Conservation (phyloP, 306 rosid genomes). For the Quercus ilex region DNA sequence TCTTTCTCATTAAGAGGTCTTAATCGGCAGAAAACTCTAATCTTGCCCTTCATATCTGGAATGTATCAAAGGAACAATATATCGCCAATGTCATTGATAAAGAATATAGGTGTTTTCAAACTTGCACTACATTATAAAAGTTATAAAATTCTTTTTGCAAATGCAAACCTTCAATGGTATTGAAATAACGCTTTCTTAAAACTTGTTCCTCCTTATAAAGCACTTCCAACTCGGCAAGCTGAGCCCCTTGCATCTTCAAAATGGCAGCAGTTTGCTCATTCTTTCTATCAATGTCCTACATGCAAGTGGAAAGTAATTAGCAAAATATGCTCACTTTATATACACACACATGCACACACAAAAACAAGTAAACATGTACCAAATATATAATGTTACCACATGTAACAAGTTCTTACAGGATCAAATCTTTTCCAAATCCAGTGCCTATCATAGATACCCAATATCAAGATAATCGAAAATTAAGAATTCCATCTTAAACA, state of each 20-base stretch:
- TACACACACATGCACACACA: too few relatives aligned
- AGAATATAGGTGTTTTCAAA: not conserved
- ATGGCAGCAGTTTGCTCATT: slow-evolving; percentile 87
- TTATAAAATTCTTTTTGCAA: not conserved
- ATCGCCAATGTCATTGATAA: not conserved
- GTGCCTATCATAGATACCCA: too few relatives aligned
- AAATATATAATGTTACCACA: too few relatives aligned
- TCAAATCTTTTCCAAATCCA: too few relatives aligned
- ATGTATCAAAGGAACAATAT: slow-evolving; percentile 11
- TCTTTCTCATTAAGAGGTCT: slow-evolving; percentile 84
- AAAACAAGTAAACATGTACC: too few relatives aligned
- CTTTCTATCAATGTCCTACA: slow-evolving; percentile 95
- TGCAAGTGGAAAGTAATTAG: slow-evolving; percentile 8
- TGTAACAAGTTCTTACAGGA: too few relatives aligned
- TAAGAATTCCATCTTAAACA: too few relatives aligned
- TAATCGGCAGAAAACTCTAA: slow-evolving; percentile 83
- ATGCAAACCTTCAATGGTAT: slow-evolving; percentile 77
- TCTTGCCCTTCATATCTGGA: slow-evolving; percentile 98
- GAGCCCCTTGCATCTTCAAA: slow-evolving; percentile 92
- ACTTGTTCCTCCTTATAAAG: slow-evolving; percentile 95
- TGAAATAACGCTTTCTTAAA: slow-evolving; percentile 87
- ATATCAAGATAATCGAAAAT: too few relatives aligned
- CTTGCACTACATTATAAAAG: not conserved
- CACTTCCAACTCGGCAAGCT: slow-evolving; percentile 81
- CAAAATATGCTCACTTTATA: not conserved